These are phyloP conservation scores for Cyclotella distinguenda DNA, from an alignment of 108 stramenopile genomes.

Conservation along the genomic window DNA sequence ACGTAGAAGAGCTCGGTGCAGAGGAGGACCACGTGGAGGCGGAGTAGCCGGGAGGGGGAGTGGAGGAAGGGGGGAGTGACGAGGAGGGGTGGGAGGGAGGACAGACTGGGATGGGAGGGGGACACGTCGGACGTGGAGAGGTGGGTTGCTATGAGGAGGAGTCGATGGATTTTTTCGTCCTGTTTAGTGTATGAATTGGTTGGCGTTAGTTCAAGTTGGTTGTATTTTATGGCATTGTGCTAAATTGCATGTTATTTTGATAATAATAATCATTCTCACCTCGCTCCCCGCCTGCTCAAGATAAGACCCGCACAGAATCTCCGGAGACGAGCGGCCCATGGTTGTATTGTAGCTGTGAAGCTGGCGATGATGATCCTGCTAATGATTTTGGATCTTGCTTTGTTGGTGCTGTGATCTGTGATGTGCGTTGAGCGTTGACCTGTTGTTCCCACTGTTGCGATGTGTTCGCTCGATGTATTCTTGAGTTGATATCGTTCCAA, in stretches of 20 bases:
- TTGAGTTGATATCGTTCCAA: too few relatives aligned
- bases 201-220: neutral
- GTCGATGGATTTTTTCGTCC: conserved; percentile 19
- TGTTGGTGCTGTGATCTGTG: too few relatives aligned
- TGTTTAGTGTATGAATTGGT: neutral
- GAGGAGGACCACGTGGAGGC: conserved; percentile 60
- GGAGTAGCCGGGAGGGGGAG: conserved; percentile 72
- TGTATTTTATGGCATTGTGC: neutral
- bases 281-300: conserved; percentile 25
- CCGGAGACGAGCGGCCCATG: conserved; percentile 11
- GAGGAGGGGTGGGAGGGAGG: conserved; percentile 48
- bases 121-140: conserved; percentile 17
- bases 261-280: conserved; percentile 15
- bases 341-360: neutral
- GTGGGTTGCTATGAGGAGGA: neutral
- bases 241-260: neutral
- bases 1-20: conserved; percentile 78
- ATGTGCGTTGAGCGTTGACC: too few relatives aligned
- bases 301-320: conserved; percentile 21
- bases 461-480: too few relatives aligned
- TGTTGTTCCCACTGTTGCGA: too few relatives aligned
- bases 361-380: too few relatives aligned
- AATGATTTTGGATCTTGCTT: too few relatives aligned
- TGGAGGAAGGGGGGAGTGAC: conserved; percentile 38
- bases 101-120: conserved; percentile 56